Conservation (phyloP, 2,329 filamentous ascomycete genomes). For the Bipolaris zeicola region DNA sequence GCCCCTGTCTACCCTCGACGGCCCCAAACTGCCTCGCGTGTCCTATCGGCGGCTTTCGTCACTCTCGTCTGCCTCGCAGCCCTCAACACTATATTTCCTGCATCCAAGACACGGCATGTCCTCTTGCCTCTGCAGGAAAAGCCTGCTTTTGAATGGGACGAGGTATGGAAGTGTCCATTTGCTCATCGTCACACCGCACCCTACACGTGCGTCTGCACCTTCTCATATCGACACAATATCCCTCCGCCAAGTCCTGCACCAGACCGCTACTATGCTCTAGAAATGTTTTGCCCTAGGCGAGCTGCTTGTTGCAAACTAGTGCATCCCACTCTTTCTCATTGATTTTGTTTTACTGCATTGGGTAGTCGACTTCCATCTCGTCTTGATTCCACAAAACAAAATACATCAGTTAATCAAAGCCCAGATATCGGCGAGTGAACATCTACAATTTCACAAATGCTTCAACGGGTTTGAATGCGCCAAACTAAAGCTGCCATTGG, state of each 20-base stretch:
- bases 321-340: background rate
- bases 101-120: constrained; percentile 12
- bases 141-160: constrained; percentile 26
- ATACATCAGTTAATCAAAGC: constrained; percentile 17
- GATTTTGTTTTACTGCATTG: background rate
- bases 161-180: constrained; percentile 26
- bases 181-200: constrained; percentile 2
- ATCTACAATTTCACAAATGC: constrained; percentile 41
- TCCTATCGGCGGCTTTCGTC: constrained; percentile 22
- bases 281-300: background rate
- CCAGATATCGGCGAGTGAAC: constrained; percentile 33
- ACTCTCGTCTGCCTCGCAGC: constrained; percentile 25
- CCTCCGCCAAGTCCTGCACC: constrained; percentile 1
- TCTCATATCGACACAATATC: constrained; percentile 9
- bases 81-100: constrained; percentile 26
- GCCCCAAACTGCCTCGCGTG: constrained; percentile 15
- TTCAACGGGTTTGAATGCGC: constrained; percentile 42
- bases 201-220: constrained; percentile 12
- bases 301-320: background rate
- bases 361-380: constrained; percentile 1
- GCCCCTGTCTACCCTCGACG: constrained; percentile 16
- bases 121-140: constrained; percentile 7
- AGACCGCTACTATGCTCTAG: constrained; percentile 2
- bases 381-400: background rate
- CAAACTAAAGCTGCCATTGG: constrained; percentile 43